phyloP scores from a whole-genome alignment of 176 grass and related monocot genomes.

The Triticum monococcum region DNA sequence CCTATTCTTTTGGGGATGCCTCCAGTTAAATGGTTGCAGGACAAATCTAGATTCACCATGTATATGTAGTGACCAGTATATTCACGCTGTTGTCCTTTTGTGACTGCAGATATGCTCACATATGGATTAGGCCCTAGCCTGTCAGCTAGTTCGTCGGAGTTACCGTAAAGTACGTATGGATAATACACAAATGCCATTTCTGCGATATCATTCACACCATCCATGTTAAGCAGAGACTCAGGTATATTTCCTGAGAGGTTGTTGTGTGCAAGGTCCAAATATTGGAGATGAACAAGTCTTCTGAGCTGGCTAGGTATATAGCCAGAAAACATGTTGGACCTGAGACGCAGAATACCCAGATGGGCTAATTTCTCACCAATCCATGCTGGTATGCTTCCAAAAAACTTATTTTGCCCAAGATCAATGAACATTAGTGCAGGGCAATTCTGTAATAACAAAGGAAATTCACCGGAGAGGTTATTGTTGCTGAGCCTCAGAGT shows the following conservation, averaged over 20 bases:
- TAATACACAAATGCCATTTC: no score
- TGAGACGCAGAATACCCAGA: neutral
- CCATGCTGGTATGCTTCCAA: neutral
- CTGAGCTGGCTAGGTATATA: slow-evolving; percentile 21
- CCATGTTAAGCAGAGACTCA: neutral
- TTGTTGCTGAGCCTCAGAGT: neutral
- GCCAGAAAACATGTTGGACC: neutral
- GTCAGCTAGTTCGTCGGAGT: neutral
- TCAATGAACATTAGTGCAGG: neutral
- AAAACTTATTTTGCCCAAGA: slow-evolving; percentile 7
- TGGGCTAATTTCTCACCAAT: neutral
- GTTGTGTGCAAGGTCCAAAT: neutral
- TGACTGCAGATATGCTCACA: neutral
- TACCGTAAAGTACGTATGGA: neutral
- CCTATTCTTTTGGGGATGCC: slow-evolving; percentile 9
- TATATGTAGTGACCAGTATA: neutral
- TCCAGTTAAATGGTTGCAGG: no score
- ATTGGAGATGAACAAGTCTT: neutral
- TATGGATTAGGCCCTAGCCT: neutral
- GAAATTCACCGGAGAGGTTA: neutral
- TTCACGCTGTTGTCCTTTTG: slow-evolving; percentile 2
- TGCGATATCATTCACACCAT: neutral
- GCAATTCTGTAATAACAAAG: neutral
- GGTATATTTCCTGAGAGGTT: slow-evolving; percentile 11
- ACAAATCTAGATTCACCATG: slow-evolving; percentile 7